Evolutionary conservation across 1,284 basidiomycete species (phyloP), one percentile per base, ranked within the genome.

Genomic region (Apiotrichum sp.): DNA sequence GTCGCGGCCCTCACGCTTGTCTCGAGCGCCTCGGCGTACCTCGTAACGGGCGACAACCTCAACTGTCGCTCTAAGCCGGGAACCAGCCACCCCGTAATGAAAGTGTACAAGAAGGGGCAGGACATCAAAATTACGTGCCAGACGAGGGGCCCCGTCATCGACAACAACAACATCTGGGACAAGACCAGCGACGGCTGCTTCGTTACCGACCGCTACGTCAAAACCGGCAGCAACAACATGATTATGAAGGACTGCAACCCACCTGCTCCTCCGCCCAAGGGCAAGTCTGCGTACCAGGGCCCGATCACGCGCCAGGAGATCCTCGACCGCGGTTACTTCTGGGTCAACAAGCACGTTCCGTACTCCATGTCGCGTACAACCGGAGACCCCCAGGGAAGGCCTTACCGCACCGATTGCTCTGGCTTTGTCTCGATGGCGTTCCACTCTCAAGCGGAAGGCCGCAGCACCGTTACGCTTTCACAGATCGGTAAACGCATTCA

Each of bases 111-210:
- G 7, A 13, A 29, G 16, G 40, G 40, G n/a, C 22, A 38, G 9
- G 7, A 42, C 8, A 4, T 50, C 49, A 34, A 32, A 31, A 31
- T 50, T 13, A 42, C 40, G n/a, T 50, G 49, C 40, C 39, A 40
- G 40, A 50, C 49, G 32, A 11, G 14, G 31, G 39, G 32, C 32
- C 14, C 31, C 31, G n/a, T 11, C 8, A 32, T 50, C 38, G 41
- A 50, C 40, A 40, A 40, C 29, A 33, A 50, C 40, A 33, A 42
- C 16, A 11, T 50, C 38, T 50, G 49, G 49, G 49, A 50, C 49
- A 50, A 50, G 49, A 50, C 49, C 8, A 6, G 11, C 16, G 49
- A 50, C 40, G 49, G 40, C 34, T 53, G 52, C 47, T 53, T 31
- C 40, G 49, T 42, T 14, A 40, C 39, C 14, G 49, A 50, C 40